phyloP scores from a whole-genome alignment of 2,329 filamentous ascomycete species.

The Cordyceps javanica region DNA sequence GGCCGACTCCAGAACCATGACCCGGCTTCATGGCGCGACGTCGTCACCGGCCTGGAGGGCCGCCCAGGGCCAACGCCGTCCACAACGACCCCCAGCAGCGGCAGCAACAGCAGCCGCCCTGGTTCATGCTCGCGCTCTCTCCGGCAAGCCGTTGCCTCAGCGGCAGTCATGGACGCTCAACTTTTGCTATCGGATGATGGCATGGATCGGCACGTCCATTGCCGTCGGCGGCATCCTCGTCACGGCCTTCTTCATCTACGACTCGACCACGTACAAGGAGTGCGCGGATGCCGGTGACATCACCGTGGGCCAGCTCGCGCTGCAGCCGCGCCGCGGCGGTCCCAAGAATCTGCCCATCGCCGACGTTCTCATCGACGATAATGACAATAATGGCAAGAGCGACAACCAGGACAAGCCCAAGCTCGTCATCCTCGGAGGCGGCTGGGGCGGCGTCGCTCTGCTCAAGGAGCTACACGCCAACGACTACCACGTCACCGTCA shows the following conservation, averaged over 20 bases:
- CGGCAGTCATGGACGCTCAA: constrained; percentile 42
- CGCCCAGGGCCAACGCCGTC: not conserved
- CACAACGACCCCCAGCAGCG: not conserved
- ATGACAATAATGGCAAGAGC: constrained; percentile 66
- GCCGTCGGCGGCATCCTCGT: constrained; percentile 63
- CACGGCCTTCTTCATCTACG: constrained; percentile 85
- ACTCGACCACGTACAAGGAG: constrained; percentile 83
- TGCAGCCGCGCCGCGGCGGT: constrained; percentile 75
- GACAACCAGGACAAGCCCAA: constrained; percentile 81
- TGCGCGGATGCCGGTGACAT: constrained; percentile 62
- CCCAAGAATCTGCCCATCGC: constrained; percentile 90
- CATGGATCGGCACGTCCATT: constrained; percentile 62
- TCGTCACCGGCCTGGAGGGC: not conserved
- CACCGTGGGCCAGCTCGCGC: constrained; percentile 74
- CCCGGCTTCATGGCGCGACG: not conserved
- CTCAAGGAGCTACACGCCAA: constrained; percentile 85
- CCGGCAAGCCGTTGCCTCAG: constrained; percentile 47
- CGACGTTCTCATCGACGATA: constrained; percentile 81
- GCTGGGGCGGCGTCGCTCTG: constrained; percentile 90
- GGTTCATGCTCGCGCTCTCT: constrained; percentile 35
- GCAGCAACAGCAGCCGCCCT: constrained; percentile 16
- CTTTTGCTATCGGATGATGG: constrained; percentile 62
- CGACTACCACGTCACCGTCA: constrained; percentile 92
- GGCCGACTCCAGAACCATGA: not conserved
- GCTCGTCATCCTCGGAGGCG: constrained; percentile 85